Conservation (phyloP, 2,329 filamentous ascomycete genomes). For the Diaporthe vaccinii region DNA sequence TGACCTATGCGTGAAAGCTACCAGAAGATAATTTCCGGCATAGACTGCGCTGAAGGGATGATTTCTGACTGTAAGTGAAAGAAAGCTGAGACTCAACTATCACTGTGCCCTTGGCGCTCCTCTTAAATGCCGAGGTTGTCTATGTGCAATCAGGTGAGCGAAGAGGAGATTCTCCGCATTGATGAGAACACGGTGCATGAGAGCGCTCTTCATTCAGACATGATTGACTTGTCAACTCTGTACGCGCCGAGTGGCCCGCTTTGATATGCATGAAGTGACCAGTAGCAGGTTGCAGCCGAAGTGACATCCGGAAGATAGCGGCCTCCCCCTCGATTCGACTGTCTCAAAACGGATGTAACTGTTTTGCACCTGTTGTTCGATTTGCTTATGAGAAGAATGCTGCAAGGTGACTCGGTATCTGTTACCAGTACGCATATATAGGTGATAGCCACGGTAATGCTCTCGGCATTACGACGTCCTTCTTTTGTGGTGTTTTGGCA, state of each 20-base stretch:
- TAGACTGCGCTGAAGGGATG: too few relatives aligned
- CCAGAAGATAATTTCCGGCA: too few relatives aligned
- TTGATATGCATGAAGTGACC: not conserved
- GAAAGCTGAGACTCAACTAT: too few relatives aligned
- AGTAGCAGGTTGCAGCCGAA: not conserved
- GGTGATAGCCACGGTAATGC: too few relatives aligned
- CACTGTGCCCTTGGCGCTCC: not conserved
- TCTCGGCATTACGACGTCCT: too few relatives aligned
- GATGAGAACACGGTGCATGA: slow-evolving; percentile 12
- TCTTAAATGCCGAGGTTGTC: not conserved
- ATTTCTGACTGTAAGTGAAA: not conserved
- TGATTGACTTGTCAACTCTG: not conserved
- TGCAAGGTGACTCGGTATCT: not conserved
- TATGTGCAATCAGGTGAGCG: slow-evolving; percentile 1
- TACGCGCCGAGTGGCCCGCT: not conserved
- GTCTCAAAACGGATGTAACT: not conserved
- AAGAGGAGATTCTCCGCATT: slow-evolving; percentile 17
- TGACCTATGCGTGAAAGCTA: not conserved
- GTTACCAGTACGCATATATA: too few relatives aligned
- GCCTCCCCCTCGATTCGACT: not conserved
- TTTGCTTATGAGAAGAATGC: not conserved
- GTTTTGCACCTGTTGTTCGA: not conserved
- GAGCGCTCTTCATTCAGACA: not conserved
- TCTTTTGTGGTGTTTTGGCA: too few relatives aligned
- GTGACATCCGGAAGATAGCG: not conserved